Evolutionary conservation across 2,329 filamentous ascomycete genomes (phyloP).

Genomic region (Penicillium sp.): DNA sequence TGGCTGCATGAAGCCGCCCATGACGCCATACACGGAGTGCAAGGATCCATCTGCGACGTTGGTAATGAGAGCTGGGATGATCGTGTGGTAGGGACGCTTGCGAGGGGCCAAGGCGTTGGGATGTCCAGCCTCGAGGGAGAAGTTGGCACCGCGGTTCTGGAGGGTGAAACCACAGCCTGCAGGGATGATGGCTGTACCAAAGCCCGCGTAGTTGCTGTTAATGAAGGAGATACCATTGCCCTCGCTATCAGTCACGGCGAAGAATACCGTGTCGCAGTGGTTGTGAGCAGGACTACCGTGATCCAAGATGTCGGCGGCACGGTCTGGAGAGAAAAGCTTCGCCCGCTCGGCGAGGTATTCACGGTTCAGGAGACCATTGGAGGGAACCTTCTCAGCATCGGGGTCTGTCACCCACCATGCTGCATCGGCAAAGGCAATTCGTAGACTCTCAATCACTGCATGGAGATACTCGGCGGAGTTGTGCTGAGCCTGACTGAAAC

Average conservation of each 20-base stretch:
- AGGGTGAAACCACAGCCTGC: constrained; percentile 86
- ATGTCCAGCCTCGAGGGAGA: constrained; percentile 68
- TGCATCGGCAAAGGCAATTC: constrained; percentile 87
- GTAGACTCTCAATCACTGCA: constrained; percentile 81
- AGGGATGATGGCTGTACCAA: constrained; percentile 86
- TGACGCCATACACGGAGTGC: constrained; percentile 88
- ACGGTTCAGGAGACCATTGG: constrained; percentile 67
- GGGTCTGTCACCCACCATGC: constrained; percentile 91
- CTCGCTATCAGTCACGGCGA: constrained; percentile 74
- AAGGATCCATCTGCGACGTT: constrained; percentile 71
- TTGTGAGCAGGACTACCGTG: constrained; percentile 84
- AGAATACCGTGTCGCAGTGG: constrained; percentile 92
- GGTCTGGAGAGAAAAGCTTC: constrained; percentile 61
- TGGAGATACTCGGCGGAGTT: constrained; percentile 83
- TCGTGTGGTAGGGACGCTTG: constrained; percentile 95
- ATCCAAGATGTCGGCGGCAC: constrained; percentile 55
- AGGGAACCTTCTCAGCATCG: constrained; percentile 64
- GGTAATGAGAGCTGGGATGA: constrained; percentile 90
- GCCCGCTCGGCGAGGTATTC: constrained; percentile 72
- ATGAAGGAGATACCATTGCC: constrained; percentile 97
- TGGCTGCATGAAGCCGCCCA: constrained; percentile 98
- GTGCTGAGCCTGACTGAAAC: constrained; percentile 68
- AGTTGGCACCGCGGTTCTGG: constrained; percentile 90
- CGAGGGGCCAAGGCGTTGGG: constrained; percentile 78
- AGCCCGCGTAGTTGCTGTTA: constrained; percentile 86